phyloP scores from a whole-genome alignment of 306 rosid genomes.

The Coriaria nepalensis region DNA sequence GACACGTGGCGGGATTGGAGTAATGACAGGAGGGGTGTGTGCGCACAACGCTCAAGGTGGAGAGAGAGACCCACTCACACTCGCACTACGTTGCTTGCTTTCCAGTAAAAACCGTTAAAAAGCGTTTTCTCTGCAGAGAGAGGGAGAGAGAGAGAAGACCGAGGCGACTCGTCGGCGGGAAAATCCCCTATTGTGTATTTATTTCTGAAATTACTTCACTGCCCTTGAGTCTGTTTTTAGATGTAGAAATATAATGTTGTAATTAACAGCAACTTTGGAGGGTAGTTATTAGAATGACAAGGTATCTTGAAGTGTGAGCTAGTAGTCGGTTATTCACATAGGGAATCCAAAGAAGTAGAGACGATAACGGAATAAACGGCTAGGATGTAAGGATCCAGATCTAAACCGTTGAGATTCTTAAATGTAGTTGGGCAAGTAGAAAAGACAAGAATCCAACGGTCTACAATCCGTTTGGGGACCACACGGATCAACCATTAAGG shows the following conservation, averaged over 20 bases:
- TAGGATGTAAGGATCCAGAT: constrained; percentile 42
- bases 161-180: constrained; percentile 15
- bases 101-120: constrained; percentile 37
- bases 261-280: constrained; percentile 23
- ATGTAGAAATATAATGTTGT: not conserved
- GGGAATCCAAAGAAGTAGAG: constrained; percentile 41
- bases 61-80: constrained; percentile 3
- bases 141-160: constrained; percentile 1
- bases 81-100: constrained; percentile 6
- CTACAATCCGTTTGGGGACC: not conserved
- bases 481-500: too few relatives aligned
- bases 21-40: not conserved
- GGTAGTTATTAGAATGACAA: not conserved
- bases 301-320: too few relatives aligned
- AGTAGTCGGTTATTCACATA: not conserved
- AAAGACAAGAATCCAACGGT: constrained; percentile 21
- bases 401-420: constrained; percentile 33
- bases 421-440: constrained; percentile 4
- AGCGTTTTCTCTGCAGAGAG: constrained; percentile 17
- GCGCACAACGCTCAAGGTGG: constrained; percentile 17
- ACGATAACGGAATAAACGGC: constrained; percentile 53
- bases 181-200: too few relatives aligned
- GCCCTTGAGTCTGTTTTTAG: not conserved
- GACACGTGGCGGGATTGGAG: not conserved
- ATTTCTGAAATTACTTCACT: too few relatives aligned